These are phyloP conservation scores for Ceratocystis lukuohia DNA, from an alignment of 2,329 filamentous ascomycete genomes.

Conservation along the genomic window DNA sequence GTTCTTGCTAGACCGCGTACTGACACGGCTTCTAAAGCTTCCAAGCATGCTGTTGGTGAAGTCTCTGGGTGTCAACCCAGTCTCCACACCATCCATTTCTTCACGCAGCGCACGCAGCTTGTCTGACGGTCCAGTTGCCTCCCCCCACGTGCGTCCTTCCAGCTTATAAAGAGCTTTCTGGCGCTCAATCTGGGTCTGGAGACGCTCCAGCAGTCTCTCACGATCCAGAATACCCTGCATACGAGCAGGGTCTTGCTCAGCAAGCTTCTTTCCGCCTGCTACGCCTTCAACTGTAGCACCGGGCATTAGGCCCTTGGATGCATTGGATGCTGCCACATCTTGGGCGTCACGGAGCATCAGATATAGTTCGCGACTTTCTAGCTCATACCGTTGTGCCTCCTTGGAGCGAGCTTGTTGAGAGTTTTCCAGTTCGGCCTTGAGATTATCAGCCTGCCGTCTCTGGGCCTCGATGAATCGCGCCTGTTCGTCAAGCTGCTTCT, in stretches of 20 bases:
- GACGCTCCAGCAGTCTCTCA: constrained; percentile 78
- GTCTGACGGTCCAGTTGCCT: constrained; percentile 70
- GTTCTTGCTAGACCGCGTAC: constrained; percentile 36
- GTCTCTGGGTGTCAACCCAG: constrained; percentile 36
- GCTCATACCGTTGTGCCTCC: constrained; percentile 84
- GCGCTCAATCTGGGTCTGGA: constrained; percentile 89
- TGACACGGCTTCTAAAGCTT: constrained; percentile 50
- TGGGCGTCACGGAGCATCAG: constrained; percentile 97
- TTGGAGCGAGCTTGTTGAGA: constrained; percentile 75
- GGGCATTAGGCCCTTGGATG: constrained; percentile 36
- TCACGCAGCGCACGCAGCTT: constrained; percentile 82
- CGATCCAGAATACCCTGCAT: constrained; percentile 91
- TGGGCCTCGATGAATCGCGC: constrained; percentile 81
- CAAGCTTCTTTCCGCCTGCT: constrained; percentile 37
- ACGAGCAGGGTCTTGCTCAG: constrained; percentile 54
- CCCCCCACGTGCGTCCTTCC: constrained; percentile 82
- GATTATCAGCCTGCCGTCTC: constrained; percentile 66
- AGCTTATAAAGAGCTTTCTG: constrained; percentile 97
- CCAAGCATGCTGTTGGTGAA: constrained; percentile 63
- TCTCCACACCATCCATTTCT: constrained; percentile 63
- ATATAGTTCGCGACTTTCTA: constrained; percentile 92
- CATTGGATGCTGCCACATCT: constrained; percentile 82
- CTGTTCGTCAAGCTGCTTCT: constrained; percentile 90
- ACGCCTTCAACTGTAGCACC: constrained; percentile 25
- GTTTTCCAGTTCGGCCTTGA: constrained; percentile 82